Percentiles rank a stretch among this genome's conserved stretches.
These are phyloP conservation scores for Chlamydomonas incerta DNA, from an alignment of 139 green algal genomes.

Conservation along the genomic window DNA sequence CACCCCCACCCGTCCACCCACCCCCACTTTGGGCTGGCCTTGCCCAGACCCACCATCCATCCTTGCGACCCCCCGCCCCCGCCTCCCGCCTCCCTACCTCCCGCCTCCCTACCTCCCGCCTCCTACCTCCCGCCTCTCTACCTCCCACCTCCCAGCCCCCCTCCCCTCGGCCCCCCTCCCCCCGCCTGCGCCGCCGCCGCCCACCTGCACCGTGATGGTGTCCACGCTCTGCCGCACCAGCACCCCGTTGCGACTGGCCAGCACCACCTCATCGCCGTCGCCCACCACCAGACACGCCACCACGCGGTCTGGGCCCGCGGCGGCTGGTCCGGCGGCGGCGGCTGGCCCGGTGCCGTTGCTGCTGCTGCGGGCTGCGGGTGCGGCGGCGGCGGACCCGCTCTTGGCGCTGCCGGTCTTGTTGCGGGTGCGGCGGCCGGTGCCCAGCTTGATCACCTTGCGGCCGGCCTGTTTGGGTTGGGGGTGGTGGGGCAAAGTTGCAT, in stretches of 20 bases:
- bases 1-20: too few species aligned
- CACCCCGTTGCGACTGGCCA: not conserved
- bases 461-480: too few species aligned
- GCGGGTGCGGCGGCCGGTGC: not conserved
- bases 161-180: too few species aligned
- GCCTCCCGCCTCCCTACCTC: too few species aligned
- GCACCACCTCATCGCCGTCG: constrained; percentile 39
- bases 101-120: too few species aligned
- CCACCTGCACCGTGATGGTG: not conserved
- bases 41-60: too few species aligned
- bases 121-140: too few species aligned
- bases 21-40: too few species aligned
- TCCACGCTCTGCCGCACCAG: constrained; percentile 11
- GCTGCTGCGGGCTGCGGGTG: not conserved
- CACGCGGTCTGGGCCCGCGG: constrained; percentile 1
- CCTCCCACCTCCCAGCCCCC: too few species aligned
- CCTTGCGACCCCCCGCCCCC: too few species aligned
- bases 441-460: not conserved
- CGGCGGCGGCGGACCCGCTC: not conserved
- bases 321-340: not conserved
- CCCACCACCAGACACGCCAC: not conserved
- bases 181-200: too few species aligned
- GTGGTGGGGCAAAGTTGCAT: too few species aligned
- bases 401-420: not conserved
- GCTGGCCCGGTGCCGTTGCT: not conserved